Evolutionary conservation across 768 basidiomycete genomes (phyloP), one percentile per base, ranked within the genome.

Genomic region (Lepiota brunneoincarnata): DNA sequence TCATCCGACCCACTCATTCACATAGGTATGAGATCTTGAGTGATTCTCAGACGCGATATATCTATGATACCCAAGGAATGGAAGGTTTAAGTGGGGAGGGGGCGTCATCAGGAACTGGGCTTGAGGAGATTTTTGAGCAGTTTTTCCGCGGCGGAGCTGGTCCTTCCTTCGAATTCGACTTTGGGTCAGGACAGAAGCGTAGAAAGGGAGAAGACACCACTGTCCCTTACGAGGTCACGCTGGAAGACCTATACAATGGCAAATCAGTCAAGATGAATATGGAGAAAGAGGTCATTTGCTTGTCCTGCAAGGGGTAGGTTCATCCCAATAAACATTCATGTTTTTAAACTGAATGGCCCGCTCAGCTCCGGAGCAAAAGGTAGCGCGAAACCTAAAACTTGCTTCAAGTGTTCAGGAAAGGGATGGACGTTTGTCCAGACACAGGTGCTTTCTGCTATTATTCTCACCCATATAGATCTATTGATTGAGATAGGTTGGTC

Each of bases 211-310:
- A 88, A 60, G 86, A 94, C 65, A 81, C 86, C 18, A 74, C 86
- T 42, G 84, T 93, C 58, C 82, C 85, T 3, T 89, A 95, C 66
- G 79, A 91, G 37, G 90, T 96, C 49, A 87, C 90, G 4, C 77
- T 98, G 26, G 95, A 97, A 69, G 95, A 98, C 67, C 73, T 95
- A 18, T 98, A 93, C 71, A 90, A 88, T 53, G 96, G 95, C 26
- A 95, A 94, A 70, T 81, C 79, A 9, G 86, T 94, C 53, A 90
- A 86, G 65, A 84, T 98, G 75, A 90, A 84, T 61, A 82, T 97
- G 76, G 93, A 96, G 70, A 87, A 91, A 63, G 86, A 93, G 64
- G 72, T 87, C 7, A 71, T 90, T 2, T 98, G 96, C 68, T 75
- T 75, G 12, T 70, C 72, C 11, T 98, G 96, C 69, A 86, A 85